Base-by-base conservation (phyloP, 306 rosid genomes). In the Begonia fuchsioides region DNA sequence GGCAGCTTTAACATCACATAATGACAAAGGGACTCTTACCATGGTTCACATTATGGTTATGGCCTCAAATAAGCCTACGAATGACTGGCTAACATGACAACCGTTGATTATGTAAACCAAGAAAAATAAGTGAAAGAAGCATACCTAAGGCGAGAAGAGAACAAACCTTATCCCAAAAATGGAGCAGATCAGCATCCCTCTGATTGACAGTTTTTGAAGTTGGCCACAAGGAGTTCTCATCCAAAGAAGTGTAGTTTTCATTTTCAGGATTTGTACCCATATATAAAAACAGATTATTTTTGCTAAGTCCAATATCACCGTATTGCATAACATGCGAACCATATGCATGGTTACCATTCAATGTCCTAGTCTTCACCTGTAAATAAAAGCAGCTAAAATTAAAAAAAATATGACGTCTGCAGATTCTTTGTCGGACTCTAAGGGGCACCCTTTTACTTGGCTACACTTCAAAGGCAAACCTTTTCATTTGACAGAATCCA, bases 291-390 rank as follows among this genome's bases (percentile, higher is more conserved):
- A 92, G 75, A 61, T 38, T 1, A 14, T 79, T 39, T 61, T 50
- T 56, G 79, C 69, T 75, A 16, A 85, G 56, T 50, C 20, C 64
- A 38, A 68, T 15, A 49, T 82, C 87, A 58, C 98, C 98, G 56
- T 81, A 92, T 68, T 85, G 93, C 96, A 92, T 85, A 71, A 92
- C 98, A 58, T 85, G 98, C 55, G 98, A 92, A 12, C 98, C 86
- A 65, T 67, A 69, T 57, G 8, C 76, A 19, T 49, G 13, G 72
- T 85, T 77, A 10, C 61, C 86, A 64, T 15, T 61, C 3, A 73
- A 35, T 5, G 98, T 85, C 72, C 94, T 82, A 8, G 26, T 66
- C 62, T 85, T 92, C 51, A 92, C 98, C 98, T 92, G 81, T 41
- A 19, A 51, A 53, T 66, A 15, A 60, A 61, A 64, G 39, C 46